Conservation (phyloP, 352 stramenopile genomes). For the Phytophthora niederhauseri region DNA sequence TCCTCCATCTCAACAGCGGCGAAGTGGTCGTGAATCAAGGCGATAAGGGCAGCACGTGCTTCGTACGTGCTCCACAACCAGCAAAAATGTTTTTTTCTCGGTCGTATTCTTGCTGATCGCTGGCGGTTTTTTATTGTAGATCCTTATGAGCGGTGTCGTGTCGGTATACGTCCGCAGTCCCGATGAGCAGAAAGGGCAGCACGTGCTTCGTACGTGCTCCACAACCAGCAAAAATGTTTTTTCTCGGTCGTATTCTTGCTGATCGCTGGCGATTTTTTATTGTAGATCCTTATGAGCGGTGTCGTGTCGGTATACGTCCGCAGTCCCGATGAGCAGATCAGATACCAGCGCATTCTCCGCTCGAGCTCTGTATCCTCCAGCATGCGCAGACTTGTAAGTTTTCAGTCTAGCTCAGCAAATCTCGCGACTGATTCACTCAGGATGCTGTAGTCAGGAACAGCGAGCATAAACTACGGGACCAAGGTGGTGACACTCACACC, state of each 20-base stretch:
- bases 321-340: slow-evolving; percentile 69
- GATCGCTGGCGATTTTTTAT: neutral
- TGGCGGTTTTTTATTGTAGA: slow-evolving; percentile 40
- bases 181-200: slow-evolving; percentile 82
- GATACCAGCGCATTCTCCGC: slow-evolving; percentile 58
- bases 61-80: slow-evolving; percentile 56
- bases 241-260: neutral
- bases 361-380: slow-evolving; percentile 49
- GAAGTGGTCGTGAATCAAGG: slow-evolving; percentile 84
- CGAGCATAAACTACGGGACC: slow-evolving; percentile 49
- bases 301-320: slow-evolving; percentile 80
- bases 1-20: slow-evolving; percentile 67
- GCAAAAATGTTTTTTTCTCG: neutral
- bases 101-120: neutral
- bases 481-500: slow-evolving; percentile 81
- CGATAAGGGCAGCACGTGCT: slow-evolving; percentile 88
- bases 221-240: neutral
- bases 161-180: slow-evolving; percentile 70
- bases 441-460: slow-evolving; percentile 40
- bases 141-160: slow-evolving; percentile 81
- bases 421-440: neutral
- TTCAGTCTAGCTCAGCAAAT: neutral
- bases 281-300: slow-evolving; percentile 80
- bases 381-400: slow-evolving; percentile 48
- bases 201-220: no score